Conservation (phyloP, 2,329 filamentous ascomycete species). For the Clonostachys rhizophaga region DNA sequence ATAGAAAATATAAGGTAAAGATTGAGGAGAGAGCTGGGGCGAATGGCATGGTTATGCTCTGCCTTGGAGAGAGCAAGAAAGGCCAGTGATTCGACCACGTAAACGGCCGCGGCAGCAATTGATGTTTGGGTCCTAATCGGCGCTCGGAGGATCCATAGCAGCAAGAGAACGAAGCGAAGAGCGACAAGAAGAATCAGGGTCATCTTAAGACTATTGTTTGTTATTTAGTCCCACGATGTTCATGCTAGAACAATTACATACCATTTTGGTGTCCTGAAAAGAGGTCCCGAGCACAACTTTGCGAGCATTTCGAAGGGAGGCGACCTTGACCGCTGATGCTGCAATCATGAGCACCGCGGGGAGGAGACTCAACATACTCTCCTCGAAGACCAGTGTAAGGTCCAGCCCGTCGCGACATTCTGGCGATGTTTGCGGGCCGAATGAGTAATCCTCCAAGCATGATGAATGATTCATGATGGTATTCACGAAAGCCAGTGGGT, state of each 20-base stretch:
- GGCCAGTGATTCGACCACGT: slow-evolving; percentile 14
- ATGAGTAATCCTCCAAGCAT: neutral
- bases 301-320: slow-evolving; percentile 5
- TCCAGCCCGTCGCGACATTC: slow-evolving; percentile 15
- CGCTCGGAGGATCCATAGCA: slow-evolving; percentile 2
- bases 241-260: neutral
- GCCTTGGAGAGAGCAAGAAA: slow-evolving; percentile 19
- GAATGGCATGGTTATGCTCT: slow-evolving; percentile 22
- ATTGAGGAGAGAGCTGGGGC: slow-evolving; percentile 23
- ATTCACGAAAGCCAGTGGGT: too few relatives aligned
- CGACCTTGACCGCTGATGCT: slow-evolving; percentile 9
- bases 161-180: neutral
- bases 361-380: slow-evolving; percentile 18
- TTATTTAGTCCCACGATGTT: too few relatives aligned
- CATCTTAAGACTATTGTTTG: too few relatives aligned
- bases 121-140: slow-evolving; percentile 12
- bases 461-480: too few relatives aligned
- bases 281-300: slow-evolving; percentile 1
- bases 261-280: slow-evolving; percentile 14
- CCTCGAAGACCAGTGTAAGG: slow-evolving; percentile 21
- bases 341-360: slow-evolving; percentile 15
- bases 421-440: neutral
- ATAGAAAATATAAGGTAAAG: slow-evolving; percentile 21
- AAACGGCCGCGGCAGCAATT: slow-evolving; percentile 16
- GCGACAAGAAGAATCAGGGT: neutral